Evolutionary conservation across 768 basidiomycete genomes (phyloP), one percentile per base, ranked within the genome.

Genomic region (Tricholoma flavovirens): DNA sequence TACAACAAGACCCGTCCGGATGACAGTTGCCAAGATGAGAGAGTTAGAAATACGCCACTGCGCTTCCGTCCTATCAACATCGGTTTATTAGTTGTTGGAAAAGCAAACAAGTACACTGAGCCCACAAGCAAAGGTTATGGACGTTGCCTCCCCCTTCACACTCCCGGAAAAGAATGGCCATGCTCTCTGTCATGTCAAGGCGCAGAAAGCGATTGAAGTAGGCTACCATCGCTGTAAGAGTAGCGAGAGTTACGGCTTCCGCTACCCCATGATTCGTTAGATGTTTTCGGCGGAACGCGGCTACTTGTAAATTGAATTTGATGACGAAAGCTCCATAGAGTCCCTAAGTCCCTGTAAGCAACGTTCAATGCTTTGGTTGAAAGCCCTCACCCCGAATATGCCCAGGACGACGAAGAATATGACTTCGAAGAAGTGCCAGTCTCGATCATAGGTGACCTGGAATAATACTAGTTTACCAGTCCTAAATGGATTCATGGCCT

Each of bases 381-480:
- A 24, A 3, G 22, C 29, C 15, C 22, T 72, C 83, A 96, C 96
- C 49, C 97, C 97, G 69, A 99, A 99, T 59, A 98, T 80, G 9
- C 97, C 97, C 40, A 99, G 83, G 56, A 98, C 83, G 53, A 98
- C 79, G 71, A 95, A 99, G 70, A 96, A 96, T 15, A 97, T 87
- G 51, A 99, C 90, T 67, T 98, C 97, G 66, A 98, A 98, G 73
- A 96, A 98, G 67, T 98, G 97, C 97, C 97, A 99, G 65, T 94
- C 93, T 30, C 96, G 82, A 67, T 90, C 90, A 69, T 98, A 99
- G 2, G 94, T 95, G 63, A 99, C 93, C 67, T 98, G 95, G 75
- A 99, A 99, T 58, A 98, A 74, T 66, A 99, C 97, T 24, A 99
- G 84, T 69, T 98, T 98, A 19, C 96, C 97, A 0, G 97, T 98